These are phyloP conservation scores for Rubia occidens DNA, from an alignment of 305 asterid genomes.

Conservation along the genomic window DNA sequence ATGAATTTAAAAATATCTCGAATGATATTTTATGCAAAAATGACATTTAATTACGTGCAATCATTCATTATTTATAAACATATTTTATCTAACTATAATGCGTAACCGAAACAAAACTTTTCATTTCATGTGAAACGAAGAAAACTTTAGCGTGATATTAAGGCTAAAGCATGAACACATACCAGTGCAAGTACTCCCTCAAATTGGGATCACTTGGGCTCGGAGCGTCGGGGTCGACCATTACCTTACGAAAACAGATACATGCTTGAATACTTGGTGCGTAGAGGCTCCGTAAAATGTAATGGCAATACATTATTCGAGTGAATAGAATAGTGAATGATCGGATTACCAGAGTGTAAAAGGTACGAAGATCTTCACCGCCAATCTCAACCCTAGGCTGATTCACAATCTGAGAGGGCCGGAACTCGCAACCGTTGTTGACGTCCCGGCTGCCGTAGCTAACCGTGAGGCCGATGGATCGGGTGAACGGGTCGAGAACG, in stretches of 20 bases:
- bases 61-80: too few relatives aligned
- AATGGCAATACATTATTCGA: neutral
- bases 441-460: conserved; percentile 29
- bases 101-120: too few relatives aligned
- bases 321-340: neutral
- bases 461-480: conserved; percentile 30
- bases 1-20: too few relatives aligned
- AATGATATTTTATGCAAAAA: too few relatives aligned
- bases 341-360: conserved; percentile 38
- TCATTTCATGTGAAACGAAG: too few relatives aligned
- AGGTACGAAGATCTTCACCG: conserved; percentile 51
- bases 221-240: conserved; percentile 69
- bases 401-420: conserved; percentile 40
- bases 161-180: neutral
- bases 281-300: too few relatives aligned
- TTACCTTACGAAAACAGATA: conserved; percentile 23
- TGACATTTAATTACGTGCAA: too few relatives aligned
- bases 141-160: too few relatives aligned
- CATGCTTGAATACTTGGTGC: neutral
- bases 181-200: conserved; percentile 64
- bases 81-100: too few relatives aligned
- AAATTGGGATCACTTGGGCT: conserved; percentile 56
- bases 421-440: conserved; percentile 38
- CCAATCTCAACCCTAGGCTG: conserved; percentile 56
- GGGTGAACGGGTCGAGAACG: conserved; percentile 41